Percentiles rank a stretch among this genome's conserved stretches.
phyloP scores from a whole-genome alignment of 768 basidiomycete species.

The Hypholoma sublateritium region DNA sequence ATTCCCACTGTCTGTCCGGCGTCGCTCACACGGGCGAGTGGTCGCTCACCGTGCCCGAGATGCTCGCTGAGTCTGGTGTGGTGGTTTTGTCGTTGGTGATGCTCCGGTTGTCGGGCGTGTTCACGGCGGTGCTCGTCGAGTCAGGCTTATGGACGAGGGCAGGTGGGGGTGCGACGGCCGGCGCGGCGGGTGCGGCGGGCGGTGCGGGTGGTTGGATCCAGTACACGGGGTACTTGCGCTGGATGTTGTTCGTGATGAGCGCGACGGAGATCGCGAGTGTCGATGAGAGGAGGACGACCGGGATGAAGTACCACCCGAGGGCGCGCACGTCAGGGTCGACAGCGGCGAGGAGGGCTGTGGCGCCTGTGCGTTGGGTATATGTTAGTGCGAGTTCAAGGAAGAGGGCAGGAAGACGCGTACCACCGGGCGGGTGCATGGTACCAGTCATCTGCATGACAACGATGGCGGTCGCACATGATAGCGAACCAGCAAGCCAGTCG shows the following conservation, averaged over 20 bases:
- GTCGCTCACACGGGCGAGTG: too few species aligned
- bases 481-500: slow-evolving; percentile 47
- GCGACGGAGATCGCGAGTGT: slow-evolving; percentile 43
- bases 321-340: slow-evolving; percentile 38
- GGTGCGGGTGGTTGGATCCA: slow-evolving; percentile 35
- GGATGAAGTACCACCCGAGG: slow-evolving; percentile 55
- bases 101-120: background rate
- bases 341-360: slow-evolving; percentile 52
- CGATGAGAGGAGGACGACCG: slow-evolving; percentile 49
- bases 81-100: background rate
- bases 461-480: slow-evolving; percentile 41
- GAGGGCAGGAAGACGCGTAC: slow-evolving; percentile 15
- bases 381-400: background rate
- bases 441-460: slow-evolving; percentile 52
- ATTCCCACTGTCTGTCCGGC: too few species aligned
- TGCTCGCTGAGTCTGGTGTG: too few species aligned
- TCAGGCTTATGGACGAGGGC: background rate
- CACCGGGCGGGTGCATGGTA: slow-evolving; percentile 57
- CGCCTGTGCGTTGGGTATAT: slow-evolving; percentile 28
- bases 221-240: slow-evolving; percentile 47
- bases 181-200: background rate
- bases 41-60: too few species aligned
- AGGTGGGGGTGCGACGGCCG: background rate
- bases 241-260: slow-evolving; percentile 50
- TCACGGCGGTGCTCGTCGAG: background rate